These are phyloP conservation scores for Juncus inflexus DNA, from an alignment of 176 grass and related monocot genomes.

Conservation along the genomic window DNA sequence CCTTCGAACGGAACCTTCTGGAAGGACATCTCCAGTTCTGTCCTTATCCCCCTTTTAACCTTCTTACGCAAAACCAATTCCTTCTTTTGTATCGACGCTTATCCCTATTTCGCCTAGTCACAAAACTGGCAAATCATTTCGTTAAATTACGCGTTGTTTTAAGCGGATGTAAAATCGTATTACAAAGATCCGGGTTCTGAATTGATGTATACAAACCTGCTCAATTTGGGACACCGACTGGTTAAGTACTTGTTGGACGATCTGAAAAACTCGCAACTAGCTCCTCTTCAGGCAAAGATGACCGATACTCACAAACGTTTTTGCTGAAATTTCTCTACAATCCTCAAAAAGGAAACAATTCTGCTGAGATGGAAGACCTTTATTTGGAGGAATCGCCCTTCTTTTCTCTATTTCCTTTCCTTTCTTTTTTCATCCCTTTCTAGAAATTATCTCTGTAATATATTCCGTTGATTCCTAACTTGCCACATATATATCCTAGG, in stretches of 20 bases:
- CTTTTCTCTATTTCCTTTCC: no score
- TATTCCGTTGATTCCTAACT: no score
- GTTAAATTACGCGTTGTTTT: conserved; percentile 56
- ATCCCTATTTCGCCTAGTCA: conserved; percentile 62
- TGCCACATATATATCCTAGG: no score
- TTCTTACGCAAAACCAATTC: conserved; percentile 44
- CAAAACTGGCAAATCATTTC: conserved; percentile 21
- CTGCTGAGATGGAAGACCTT: conserved; percentile 29
- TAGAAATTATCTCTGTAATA: no score
- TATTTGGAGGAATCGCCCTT: background rate
- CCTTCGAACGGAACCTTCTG: conserved; percentile 62
- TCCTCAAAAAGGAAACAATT: no score
- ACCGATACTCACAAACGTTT: no score
- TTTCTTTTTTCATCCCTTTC: no score
- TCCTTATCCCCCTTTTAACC: conserved; percentile 43
- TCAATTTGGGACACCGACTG: conserved; percentile 56
- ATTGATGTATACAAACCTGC: conserved; percentile 57
- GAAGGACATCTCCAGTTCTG: conserved; percentile 43
- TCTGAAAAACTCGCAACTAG: conserved; percentile 24
- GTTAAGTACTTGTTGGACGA: conserved; percentile 54
- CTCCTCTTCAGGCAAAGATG: no score
- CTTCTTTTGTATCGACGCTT: conserved; percentile 53
- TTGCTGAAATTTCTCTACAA: no score
- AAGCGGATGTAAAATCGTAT: conserved; percentile 17
- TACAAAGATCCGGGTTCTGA: conserved; percentile 43